Conservation (phyloP, 495 filamentous ascomycete species). For the Neurospora intermedia region DNA sequence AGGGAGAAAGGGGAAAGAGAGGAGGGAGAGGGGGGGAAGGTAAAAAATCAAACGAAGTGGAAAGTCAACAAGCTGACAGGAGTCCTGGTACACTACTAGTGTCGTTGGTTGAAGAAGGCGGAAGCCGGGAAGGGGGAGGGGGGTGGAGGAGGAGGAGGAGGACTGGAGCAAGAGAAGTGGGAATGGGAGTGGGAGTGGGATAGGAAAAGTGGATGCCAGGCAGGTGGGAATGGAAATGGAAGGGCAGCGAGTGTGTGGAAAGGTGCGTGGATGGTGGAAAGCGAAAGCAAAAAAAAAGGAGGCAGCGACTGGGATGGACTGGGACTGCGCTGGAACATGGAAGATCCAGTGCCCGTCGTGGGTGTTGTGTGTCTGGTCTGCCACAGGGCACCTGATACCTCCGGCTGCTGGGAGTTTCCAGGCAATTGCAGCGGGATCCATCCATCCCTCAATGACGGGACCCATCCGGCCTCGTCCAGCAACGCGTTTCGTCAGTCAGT, state of each 20-base stretch:
- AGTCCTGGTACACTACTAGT: neutral
- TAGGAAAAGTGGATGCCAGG: neutral
- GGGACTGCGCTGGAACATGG: neutral
- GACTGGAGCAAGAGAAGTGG: neutral
- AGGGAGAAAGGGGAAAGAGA: constrained; percentile 12
- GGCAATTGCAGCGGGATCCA: neutral
- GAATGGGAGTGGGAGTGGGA: neutral
- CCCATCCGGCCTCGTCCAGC: neutral
- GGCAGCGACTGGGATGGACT: neutral
- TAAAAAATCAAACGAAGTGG: constrained; percentile 15
- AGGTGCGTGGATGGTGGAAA: neutral
- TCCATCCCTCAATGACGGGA: neutral
- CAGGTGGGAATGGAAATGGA: neutral
- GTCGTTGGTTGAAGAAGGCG: neutral
- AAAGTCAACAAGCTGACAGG: neutral
- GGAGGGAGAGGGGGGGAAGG: constrained; percentile 9
- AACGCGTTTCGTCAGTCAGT: neutral
- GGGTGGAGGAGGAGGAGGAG: neutral
- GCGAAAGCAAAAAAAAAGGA: neutral
- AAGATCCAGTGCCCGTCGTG: neutral
- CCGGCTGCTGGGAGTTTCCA: neutral
- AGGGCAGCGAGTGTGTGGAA: neutral
- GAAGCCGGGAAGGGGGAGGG: neutral
- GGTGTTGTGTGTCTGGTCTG: neutral
- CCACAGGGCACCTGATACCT: neutral